phyloP scores from a whole-genome alignment of 2,329 filamentous ascomycete species.

The Raffaelea albimanens region DNA sequence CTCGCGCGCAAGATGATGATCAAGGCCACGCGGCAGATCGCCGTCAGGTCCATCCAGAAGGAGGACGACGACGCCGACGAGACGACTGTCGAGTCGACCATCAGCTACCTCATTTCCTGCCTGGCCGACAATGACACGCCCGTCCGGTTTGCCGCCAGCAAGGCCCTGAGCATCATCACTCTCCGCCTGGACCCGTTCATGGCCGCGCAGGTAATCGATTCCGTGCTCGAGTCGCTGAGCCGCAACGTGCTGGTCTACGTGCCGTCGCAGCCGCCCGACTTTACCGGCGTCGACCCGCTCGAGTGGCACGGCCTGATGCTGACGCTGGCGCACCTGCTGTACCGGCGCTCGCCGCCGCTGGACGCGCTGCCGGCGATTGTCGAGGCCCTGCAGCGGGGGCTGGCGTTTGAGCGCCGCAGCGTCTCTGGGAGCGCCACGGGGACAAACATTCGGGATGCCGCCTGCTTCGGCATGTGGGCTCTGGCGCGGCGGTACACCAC shows the following conservation, averaged over 20 bases:
- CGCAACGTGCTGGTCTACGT: slow-evolving; percentile 35
- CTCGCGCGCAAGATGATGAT: slow-evolving; percentile 73
- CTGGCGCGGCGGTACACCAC: slow-evolving; percentile 81
- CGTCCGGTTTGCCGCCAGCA: slow-evolving; percentile 83
- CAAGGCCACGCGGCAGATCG: slow-evolving; percentile 72
- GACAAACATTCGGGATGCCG: slow-evolving; percentile 85
- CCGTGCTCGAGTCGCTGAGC: slow-evolving; percentile 63
- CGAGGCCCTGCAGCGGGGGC: slow-evolving; percentile 64
- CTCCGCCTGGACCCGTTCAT: slow-evolving; percentile 70
- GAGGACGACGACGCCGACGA: slow-evolving; percentile 50
- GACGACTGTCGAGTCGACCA: slow-evolving; percentile 71
- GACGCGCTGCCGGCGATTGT: slow-evolving; percentile 64
- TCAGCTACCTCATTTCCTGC: slow-evolving; percentile 70
- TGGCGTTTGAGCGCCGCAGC: slow-evolving; percentile 82
- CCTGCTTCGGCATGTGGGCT: slow-evolving; percentile 94
- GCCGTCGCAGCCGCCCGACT: slow-evolving; percentile 38
- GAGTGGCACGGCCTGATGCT: slow-evolving; percentile 91
- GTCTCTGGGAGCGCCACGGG: slow-evolving; percentile 78
- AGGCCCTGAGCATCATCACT: slow-evolving; percentile 80
- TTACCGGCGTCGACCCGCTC: slow-evolving; percentile 68
- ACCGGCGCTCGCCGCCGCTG: slow-evolving; percentile 69
- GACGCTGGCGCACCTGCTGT: slow-evolving; percentile 77
- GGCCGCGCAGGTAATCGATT: slow-evolving; percentile 79
- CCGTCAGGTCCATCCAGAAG: slow-evolving; percentile 43
- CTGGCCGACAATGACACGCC: slow-evolving; percentile 84